These are phyloP conservation scores for Apiotrichum montevideense DNA, from an alignment of 1,284 basidiomycete genomes.

Conservation along the genomic window DNA sequence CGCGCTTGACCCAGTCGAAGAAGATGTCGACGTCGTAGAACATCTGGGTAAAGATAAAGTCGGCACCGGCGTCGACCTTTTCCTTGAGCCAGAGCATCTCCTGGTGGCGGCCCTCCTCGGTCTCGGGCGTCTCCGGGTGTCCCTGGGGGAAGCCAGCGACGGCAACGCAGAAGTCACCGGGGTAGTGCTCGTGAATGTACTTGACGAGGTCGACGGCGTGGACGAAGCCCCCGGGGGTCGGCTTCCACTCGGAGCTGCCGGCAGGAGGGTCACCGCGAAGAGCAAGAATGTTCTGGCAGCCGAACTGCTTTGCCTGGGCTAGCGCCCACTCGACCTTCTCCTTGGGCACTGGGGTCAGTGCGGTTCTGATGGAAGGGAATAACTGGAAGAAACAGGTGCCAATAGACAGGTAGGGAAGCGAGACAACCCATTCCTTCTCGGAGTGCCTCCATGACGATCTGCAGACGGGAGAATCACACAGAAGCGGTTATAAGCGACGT, in stretches of 20 bases:
- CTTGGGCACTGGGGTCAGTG: conserved; percentile 58
- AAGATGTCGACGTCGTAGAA: conserved; percentile 93
- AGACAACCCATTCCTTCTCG: not conserved
- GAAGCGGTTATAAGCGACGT: no score
- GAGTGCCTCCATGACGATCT: no score
- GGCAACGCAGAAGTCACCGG: conserved; percentile 88
- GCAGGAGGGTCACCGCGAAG: conserved; percentile 87
- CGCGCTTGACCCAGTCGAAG: conserved; percentile 73
- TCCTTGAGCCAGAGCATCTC: conserved; percentile 82
- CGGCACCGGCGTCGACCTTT: conserved; percentile 91
- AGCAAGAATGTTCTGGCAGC: conserved; percentile 92
- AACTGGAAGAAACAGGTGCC: not conserved
- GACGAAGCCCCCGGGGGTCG: conserved; percentile 78
- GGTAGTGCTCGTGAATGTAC: conserved; percentile 74
- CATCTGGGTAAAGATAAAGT: conserved; percentile 93
- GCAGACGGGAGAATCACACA: no score
- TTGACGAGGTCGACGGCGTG: conserved; percentile 85
- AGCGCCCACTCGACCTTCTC: conserved; percentile 90
- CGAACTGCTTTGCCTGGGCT: conserved; percentile 83
- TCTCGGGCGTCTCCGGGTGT: conserved; percentile 57
- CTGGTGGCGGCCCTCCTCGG: conserved; percentile 45
- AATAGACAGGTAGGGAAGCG: not conserved
- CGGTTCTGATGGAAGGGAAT: conserved; percentile 65
- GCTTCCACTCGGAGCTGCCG: conserved; percentile 84
- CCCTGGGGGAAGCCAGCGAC: conserved; percentile 84